Evolutionary conservation across 2,329 filamentous ascomycete species (phyloP).

Genomic region (Botryotinia calthae): DNA sequence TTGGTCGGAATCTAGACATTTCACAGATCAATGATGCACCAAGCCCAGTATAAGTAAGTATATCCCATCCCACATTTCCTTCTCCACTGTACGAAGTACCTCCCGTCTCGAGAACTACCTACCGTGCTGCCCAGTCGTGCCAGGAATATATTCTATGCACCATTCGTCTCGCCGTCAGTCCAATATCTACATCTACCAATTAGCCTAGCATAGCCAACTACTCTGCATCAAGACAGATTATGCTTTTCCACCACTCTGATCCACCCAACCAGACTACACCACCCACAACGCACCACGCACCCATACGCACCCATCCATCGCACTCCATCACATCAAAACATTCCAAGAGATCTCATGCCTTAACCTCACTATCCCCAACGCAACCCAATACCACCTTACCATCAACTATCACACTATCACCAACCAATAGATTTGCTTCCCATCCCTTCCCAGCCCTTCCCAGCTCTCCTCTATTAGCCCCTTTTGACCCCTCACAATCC

Average conservation of each 20-base stretch:
- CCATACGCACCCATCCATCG: not conserved
- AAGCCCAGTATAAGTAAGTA: too few relatives aligned
- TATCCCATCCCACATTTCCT: not conserved
- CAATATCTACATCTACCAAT: not conserved
- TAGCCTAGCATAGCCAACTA: not conserved
- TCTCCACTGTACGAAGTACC: not conserved
- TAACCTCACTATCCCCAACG: not conserved
- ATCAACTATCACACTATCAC: not conserved
- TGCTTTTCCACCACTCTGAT: not conserved
- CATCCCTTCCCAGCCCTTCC: not conserved
- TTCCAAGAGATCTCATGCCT: not conserved
- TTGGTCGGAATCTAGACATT: not conserved
- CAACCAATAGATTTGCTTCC: not conserved
- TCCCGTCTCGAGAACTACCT: not conserved
- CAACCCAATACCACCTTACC: not conserved
- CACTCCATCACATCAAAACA: not conserved
- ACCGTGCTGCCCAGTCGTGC: too few relatives aligned
- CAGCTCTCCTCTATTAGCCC: not conserved
- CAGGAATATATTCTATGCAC: not conserved
- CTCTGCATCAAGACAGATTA: not conserved
- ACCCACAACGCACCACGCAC: not conserved
- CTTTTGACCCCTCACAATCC: not conserved
- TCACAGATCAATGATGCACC: not conserved
- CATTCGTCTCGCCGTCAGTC: not conserved
- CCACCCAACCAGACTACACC: not conserved